Evolutionary conservation across 805 yeast genomes (phyloP), one percentile per base, ranked within the genome.

Genomic region (Torulaspora microellipsoides): DNA sequence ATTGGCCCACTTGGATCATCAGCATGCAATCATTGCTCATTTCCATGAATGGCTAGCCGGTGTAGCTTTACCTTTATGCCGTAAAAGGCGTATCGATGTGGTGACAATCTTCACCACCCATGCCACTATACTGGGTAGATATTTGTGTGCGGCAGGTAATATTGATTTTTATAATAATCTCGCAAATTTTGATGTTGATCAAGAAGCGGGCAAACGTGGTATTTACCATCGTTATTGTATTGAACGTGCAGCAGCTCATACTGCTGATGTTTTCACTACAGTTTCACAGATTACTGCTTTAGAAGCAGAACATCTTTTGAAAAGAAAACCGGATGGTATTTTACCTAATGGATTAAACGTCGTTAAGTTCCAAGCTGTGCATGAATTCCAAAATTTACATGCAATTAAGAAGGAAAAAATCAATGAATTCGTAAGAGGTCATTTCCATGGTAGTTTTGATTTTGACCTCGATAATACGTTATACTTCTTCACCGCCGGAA

Each of bases 41-140:
- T 90, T 85, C 65, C 99, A 91, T 70, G 99, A 91, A 70, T 91
- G 99, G 99, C 76, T 91, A 46, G 97, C 99, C 1, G 97, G 98
- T 55, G 89, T 93, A 36, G 96, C 95, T 0, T 71, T 93, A 47
- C 97, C 99, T 0, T 72, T 91, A 45, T 89, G 96, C 65, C 75
- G 96, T 58, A 87, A 87, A 66, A 80, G 98, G 59, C 78, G 88
- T 58, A 83, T 91, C 46, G 99, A 91, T 59, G 89, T 88, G 47
- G 88, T 96, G 46, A 90, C 99, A 20, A 84, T 91, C 51, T 91
- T 91, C 73, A 91, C 99, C 31, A 91, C 99, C 15, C 99, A 91
- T 66, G 99, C 99, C 3, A 91, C 99, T 9, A 71, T 91, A 50
- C 75, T 93, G 52, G 99, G 99, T 33, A 80, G 99, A 55, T 91